Conservation (phyloP, 2,329 filamentous ascomycete genomes). For the Aspergillus awamori region DNA sequence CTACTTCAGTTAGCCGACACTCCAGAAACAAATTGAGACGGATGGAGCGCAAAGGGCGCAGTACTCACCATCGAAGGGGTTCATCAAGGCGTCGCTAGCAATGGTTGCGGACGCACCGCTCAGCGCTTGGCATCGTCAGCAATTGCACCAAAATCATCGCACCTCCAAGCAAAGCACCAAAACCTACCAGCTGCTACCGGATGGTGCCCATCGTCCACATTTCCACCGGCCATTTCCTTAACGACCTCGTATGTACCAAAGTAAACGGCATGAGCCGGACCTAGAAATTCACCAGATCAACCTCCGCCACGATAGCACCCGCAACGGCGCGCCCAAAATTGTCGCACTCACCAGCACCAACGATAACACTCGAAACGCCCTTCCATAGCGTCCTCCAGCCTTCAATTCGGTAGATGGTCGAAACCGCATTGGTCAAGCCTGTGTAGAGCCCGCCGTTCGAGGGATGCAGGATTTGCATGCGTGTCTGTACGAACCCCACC, state of each 20-base stretch:
- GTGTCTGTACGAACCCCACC: slow-evolving; percentile 64
- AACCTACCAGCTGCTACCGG: slow-evolving; percentile 83
- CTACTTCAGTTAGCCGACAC: slow-evolving; percentile 51
- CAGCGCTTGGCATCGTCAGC: slow-evolving; percentile 65
- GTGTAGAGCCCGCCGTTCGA: slow-evolving; percentile 79
- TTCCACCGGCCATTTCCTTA: slow-evolving; percentile 94
- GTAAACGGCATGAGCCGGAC: slow-evolving; percentile 95
- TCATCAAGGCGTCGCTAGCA: slow-evolving; percentile 97
- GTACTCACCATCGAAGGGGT: slow-evolving; percentile 88
- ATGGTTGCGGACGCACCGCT: slow-evolving; percentile 95
- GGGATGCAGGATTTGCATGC: slow-evolving; percentile 95
- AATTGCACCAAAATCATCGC: slow-evolving; percentile 3
- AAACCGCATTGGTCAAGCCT: slow-evolving; percentile 87
- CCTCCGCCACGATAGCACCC: slow-evolving; percentile 1
- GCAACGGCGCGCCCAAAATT: neutral
- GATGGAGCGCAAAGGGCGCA: neutral
- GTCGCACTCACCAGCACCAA: slow-evolving; percentile 76
- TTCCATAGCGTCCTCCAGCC: slow-evolving; percentile 92
- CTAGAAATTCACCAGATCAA: slow-evolving; percentile 50
- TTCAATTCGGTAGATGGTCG: slow-evolving; percentile 87
- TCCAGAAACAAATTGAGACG: neutral
- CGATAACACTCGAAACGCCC: slow-evolving; percentile 92
- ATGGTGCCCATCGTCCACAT: slow-evolving; percentile 81
- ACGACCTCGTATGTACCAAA: slow-evolving; percentile 98
- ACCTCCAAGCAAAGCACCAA: neutral